Conservation (phyloP, 23 red algal genomes). For the Gracilaria caudata region DNA sequence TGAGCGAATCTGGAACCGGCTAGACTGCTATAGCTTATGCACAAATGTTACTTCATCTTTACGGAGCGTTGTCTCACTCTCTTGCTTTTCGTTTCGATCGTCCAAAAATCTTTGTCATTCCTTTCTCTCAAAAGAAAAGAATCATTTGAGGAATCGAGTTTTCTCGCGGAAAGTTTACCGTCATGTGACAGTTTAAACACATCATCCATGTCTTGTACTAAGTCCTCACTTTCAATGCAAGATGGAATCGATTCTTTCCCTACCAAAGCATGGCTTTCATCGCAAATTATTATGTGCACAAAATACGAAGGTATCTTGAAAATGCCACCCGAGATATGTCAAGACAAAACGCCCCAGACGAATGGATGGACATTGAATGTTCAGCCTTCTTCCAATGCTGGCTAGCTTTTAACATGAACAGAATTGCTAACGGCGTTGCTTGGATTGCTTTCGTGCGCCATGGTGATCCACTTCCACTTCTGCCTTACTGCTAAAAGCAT, state of each 20-base stretch:
- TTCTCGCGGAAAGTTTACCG: conserved; percentile 40
- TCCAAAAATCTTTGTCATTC: too few species aligned
- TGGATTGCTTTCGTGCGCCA: neutral
- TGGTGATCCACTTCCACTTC: neutral
- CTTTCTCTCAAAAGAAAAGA: too few species aligned
- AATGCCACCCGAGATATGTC: neutral
- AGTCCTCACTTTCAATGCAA: too few species aligned
- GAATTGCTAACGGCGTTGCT: neutral
- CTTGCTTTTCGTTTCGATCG: too few species aligned
- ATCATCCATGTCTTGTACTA: neutral
- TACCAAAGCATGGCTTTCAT: too few species aligned
- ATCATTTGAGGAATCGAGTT: conserved; percentile 52
- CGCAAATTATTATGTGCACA: neutral
- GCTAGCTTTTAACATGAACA: neutral
- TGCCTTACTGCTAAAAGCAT: neutral
- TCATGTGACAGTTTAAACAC: conserved; percentile 31
- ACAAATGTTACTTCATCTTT: too few species aligned
- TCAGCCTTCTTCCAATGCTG: neutral
- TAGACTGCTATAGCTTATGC: too few species aligned
- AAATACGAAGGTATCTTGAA: neutral
- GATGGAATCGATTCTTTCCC: too few species aligned
- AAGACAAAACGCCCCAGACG: neutral
- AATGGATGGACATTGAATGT: neutral
- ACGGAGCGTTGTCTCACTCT: too few species aligned
- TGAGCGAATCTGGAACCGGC: too few species aligned